Base-by-base conservation (phyloP, 2,329 filamentous ascomycete species). In the Trichoderma sp. region DNA sequence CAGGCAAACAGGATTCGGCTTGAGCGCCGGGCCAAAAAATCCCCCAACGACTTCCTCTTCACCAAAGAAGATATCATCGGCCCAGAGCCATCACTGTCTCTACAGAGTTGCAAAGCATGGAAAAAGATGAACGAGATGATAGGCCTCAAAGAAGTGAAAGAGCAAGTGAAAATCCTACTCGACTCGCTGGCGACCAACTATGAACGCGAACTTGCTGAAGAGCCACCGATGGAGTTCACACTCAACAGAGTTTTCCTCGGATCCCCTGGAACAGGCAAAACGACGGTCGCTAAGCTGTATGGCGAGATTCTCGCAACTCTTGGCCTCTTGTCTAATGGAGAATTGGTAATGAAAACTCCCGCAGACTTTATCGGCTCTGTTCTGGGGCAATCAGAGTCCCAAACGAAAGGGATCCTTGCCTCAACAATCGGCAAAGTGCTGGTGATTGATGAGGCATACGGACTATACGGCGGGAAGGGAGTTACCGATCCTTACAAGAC, bases 391-490 rank as follows among this genome's bases (percentile, higher is more conserved):
- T 94, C 92, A 0, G 92, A 95, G 78, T 83, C 86, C 2, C 88
- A 90, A 39, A 95, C 92, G 0, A 95, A 93, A 74, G 90, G 84
- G 0, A 94, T 95, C 7, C 83, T 95, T 0, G 88, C 87, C 0
- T 82, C 89, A 0, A 89, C 91, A 0, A 74, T 86, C 0, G 93
- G 93, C 0, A 95, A 95, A 74, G 91, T 95, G 0, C 85, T 95
- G 0, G 88, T 95, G 15, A 94, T 95, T 3, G 93, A 95, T 73
- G 93, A 96, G 77, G 92, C 92, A 0, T 95, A 95, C 74, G 89
- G 89, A 39, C 83, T 95, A 0, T 87, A 85, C 60, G 79, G 81
- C 1, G 82, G 82, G 0, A 36, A 65, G 4, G 68, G 72, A 0
- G 4, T 68, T 0, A 73, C 72, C 0, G 82, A 83, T 15, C 78